Base-by-base conservation (phyloP, 1,284 basidiomycete species). In the Microstroma glucosiphilum region DNA sequence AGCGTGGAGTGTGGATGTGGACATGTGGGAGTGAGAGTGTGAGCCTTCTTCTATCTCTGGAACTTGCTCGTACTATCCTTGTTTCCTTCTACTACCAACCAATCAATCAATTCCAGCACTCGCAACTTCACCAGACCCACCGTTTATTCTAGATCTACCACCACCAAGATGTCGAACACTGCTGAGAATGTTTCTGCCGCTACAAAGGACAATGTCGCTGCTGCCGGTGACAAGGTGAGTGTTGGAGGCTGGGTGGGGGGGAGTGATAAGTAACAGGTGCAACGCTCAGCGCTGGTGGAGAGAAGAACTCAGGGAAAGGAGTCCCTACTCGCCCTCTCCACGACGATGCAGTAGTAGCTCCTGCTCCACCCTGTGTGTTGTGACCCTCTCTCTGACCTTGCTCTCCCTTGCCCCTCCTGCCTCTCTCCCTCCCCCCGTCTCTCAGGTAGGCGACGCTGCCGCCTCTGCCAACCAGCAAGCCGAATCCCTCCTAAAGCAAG, bases 401-500 rank as follows among this genome's bases (percentile, higher is more conserved):
- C 26, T 54, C n/a, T 21, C 13, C 51, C 21, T 23, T 54, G 51
- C 51, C 6, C 21, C 19, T 21, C 51, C n/a, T 15, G 17, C 49
- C 25, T 12, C 49, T 19, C n/a, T 51, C 12, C n/a, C 25, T 19
- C 49, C 8, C 21, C 21, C 9, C 54, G 54, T 23, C 26, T 19
- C 6, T 26, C 17, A 57, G 40, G 59, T 53, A 15, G 40, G 51
- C 9, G 49, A 54, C 15, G 25, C 40, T 2, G 51, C 59, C 19
- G 19, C 37, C 19, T 4, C 54, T 19, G 60, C 56, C 12, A 56
- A 61, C 26, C 37, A 59, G 57, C 40, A 56, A 37, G 60, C 40
- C 48, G 40, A 61, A 9, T 46, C 56, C 2, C 60, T 62, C 37
- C n/a, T 46, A 17, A 40, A 62, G 46, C 56, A 62, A 37, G 60